A percentile compares a stretch with the other conserved stretches of the same genome.
Evolutionary conservation across 352 stramenopile genomes (phyloP).

Genomic region (Phytophthora macrochlamydospora): DNA sequence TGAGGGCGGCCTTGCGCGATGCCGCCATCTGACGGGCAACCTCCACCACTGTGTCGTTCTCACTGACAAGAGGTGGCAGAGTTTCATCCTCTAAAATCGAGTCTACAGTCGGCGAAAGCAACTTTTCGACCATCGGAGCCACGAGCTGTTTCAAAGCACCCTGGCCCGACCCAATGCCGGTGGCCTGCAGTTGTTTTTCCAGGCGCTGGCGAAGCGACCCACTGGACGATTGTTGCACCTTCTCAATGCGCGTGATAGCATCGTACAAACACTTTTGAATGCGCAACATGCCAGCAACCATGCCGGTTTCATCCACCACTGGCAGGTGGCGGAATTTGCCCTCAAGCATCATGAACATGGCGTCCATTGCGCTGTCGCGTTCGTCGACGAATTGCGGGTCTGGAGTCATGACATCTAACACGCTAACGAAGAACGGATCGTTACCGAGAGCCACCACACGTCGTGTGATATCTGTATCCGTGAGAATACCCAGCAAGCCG

Average conservation of each 20-base stretch:
- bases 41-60: slow-evolving; percentile 84
- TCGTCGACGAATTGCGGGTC: slow-evolving; percentile 91
- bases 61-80: slow-evolving; percentile 76
- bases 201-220: slow-evolving; percentile 73
- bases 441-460: slow-evolving; percentile 87
- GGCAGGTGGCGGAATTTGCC: slow-evolving; percentile 96
- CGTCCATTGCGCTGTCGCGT: slow-evolving; percentile 89
- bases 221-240: slow-evolving; percentile 79
- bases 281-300: slow-evolving; percentile 96
- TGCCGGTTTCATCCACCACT: slow-evolving; percentile 90
- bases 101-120: slow-evolving; percentile 85
- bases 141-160: slow-evolving; percentile 76
- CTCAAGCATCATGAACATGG: slow-evolving; percentile 92
- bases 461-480: slow-evolving; percentile 91
- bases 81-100: slow-evolving; percentile 81
- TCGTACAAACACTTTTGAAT: slow-evolving; percentile 99
- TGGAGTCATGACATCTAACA: slow-evolving; percentile 86
- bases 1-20: slow-evolving; percentile 78
- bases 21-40: slow-evolving; percentile 87
- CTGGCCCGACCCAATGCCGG: slow-evolving; percentile 63
- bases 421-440: slow-evolving; percentile 84
- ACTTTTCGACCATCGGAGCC: slow-evolving; percentile 85
- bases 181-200: slow-evolving; percentile 78
- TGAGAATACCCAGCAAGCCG: slow-evolving; percentile 95
- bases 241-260: slow-evolving; percentile 97